Evolutionary conservation across 2,329 filamentous ascomycete genomes (phyloP), one percentile per base, ranked within the genome.

Genomic region (Dothideomycetes sp.): DNA sequence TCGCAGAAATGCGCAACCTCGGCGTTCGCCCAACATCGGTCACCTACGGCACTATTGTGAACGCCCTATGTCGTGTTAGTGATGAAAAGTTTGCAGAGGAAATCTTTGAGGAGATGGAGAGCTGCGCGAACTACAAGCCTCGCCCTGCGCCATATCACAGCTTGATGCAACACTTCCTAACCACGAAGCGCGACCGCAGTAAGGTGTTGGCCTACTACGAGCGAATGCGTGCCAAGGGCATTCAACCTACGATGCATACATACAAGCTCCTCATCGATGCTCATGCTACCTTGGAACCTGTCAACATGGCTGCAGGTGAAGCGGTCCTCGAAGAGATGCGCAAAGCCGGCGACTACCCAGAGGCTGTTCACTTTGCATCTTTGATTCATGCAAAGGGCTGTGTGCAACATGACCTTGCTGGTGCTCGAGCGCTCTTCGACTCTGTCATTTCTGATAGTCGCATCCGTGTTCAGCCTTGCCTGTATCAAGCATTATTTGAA

Each of bases 161-260:
- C 63, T 84, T 98, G 79, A 98, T 98, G 78, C 91, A 98, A 60
- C 96, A 94, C 68, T 98, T 96, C 75, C 71, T 96, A 50, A 94
- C 85, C 42, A 96, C 89, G 40, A 96, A 96, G 75, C 85, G 87
- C 38, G 89, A 98, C 61, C 89, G 91, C 65, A 68, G 72, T 60
- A 96, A 96, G 76, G 89, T 95, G 4, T 72, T 98, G 17, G 73
- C 80, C 22, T 98, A 96, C 71, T 96, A 94, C 58, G 81, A 94
- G 62, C 84, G 89, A 46, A 96, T 98, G 91, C 78, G 81, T 58
- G 72, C 77, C 16, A 84, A 81, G 66, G 78, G 80, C 41, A 98
- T 98, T 56, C 70, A 83, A 44, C 89, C 91, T 2, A 96, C 91
- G 1, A 83, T 86, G 46, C 91, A 98, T 64, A 98, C 91, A 1